phyloP scores from a whole-genome alignment of 495 filamentous ascomycete genomes.

The Pseudoneurospora amorphoporcata region DNA sequence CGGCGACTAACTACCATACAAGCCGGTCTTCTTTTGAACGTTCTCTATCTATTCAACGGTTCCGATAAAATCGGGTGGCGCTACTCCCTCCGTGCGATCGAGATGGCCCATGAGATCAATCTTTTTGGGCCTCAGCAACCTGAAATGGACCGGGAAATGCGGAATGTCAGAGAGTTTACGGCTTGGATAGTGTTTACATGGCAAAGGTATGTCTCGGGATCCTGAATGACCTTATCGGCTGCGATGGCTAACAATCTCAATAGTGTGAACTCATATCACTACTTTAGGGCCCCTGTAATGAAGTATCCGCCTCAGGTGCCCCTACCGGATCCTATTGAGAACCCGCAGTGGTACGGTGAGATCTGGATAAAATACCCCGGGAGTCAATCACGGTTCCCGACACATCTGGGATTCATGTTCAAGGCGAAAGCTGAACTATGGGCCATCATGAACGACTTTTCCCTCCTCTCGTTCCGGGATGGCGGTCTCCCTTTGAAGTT shows the following conservation, averaged over 20 bases:
- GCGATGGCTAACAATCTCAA: neutral
- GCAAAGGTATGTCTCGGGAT: slow-evolving; percentile 24
- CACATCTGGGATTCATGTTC: slow-evolving; percentile 16
- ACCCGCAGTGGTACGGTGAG: slow-evolving; percentile 29
- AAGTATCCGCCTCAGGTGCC: slow-evolving; percentile 15
- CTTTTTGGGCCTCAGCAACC: slow-evolving; percentile 10
- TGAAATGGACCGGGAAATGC: slow-evolving; percentile 4
- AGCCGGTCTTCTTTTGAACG: slow-evolving; percentile 19
- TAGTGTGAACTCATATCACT: slow-evolving; percentile 20
- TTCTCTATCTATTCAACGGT: slow-evolving; percentile 22
- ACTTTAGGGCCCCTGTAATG: slow-evolving; percentile 16
- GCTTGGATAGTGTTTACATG: slow-evolving; percentile 28
- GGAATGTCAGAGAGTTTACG: slow-evolving; percentile 21
- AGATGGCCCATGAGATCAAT: slow-evolving; percentile 24
- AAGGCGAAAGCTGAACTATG: slow-evolving; percentile 28
- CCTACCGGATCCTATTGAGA: slow-evolving; percentile 20
- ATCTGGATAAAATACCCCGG: slow-evolving; percentile 27
- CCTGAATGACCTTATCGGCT: slow-evolving; percentile 1
- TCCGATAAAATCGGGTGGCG: slow-evolving; percentile 28
- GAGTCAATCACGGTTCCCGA: slow-evolving; percentile 12
- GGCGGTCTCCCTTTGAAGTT: slow-evolving; percentile 3
- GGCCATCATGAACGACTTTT: slow-evolving; percentile 22
- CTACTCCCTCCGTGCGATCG: slow-evolving; percentile 20
- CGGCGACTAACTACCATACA: slow-evolving; percentile 27
- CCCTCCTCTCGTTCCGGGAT: slow-evolving; percentile 7